Percentiles rank a stretch among this genome's conserved stretches.
Evolutionary conservation across 805 yeast genomes (phyloP).

Genomic region (Wickerhamomyces ciferrii): DNA sequence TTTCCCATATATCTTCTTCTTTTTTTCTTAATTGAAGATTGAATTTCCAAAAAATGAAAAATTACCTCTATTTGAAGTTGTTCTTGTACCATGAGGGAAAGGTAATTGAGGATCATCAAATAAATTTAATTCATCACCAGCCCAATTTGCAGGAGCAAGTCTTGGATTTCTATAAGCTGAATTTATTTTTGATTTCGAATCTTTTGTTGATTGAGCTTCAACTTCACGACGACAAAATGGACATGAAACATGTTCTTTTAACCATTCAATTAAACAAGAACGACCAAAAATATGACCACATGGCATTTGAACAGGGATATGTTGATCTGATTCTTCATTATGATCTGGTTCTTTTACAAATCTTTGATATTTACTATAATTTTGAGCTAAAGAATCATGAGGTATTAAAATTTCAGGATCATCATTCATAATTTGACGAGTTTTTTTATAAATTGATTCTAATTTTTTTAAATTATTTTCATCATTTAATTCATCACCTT

Average conservation of each 20-base stretch:
- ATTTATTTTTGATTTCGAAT: background rate
- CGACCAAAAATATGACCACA: constrained; percentile 86
- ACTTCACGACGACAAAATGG: constrained; percentile 57
- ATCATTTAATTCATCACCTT: too few relatives aligned
- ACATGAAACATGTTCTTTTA: constrained; percentile 65
- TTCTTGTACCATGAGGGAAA: background rate
- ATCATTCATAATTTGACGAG: constrained; percentile 1
- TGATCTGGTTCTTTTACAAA: background rate
- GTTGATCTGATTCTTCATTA: constrained; percentile 24
- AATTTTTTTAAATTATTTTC: background rate
- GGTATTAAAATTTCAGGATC: constrained; percentile 17
- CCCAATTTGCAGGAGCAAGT: constrained; percentile 16
- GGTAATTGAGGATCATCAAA: constrained; percentile 9
- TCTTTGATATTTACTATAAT: constrained; percentile 5
- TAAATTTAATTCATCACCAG: constrained; percentile 4
- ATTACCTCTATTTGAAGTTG: background rate
- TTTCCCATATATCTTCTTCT: too few relatives aligned
- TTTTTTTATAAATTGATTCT: constrained; percentile 1
- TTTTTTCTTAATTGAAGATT: background rate
- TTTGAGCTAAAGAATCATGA: constrained; percentile 8
- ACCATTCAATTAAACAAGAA: constrained; percentile 80
- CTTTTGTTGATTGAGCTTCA: constrained; percentile 10
- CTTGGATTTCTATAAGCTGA: constrained; percentile 7
- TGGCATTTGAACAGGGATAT: constrained; percentile 70
- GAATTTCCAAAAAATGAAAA: background rate